Percentiles rank a stretch among this genome's conserved stretches.
These are phyloP conservation scores for Corinectria fuckeliana DNA, from an alignment of 2,329 filamentous ascomycete genomes.

Conservation along the genomic window DNA sequence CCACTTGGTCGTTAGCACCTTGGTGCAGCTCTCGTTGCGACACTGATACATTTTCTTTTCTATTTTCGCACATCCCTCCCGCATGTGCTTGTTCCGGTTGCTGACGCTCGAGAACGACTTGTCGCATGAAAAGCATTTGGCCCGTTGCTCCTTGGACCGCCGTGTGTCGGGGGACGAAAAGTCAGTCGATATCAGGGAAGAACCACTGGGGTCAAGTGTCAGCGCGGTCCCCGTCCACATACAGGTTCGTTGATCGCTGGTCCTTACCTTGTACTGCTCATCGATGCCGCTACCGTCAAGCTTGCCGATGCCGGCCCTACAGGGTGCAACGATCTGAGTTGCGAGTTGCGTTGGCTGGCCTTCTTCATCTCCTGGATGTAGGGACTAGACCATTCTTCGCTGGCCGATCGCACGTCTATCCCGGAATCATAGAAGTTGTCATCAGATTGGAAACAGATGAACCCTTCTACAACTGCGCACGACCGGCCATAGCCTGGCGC, in stretches of 20 bases:
- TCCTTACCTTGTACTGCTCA: constrained; percentile 23
- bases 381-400: constrained; percentile 13
- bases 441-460: constrained; percentile 25
- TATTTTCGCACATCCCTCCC: constrained; percentile 36
- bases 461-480: constrained; percentile 25
- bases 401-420: constrained; percentile 23
- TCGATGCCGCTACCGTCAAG: constrained; percentile 1
- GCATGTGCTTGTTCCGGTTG: constrained; percentile 43
- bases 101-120: constrained; percentile 41
- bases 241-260: background rate
- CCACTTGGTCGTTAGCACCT: constrained; percentile 39
- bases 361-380: constrained; percentile 25
- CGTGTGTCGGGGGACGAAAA: constrained; percentile 16
- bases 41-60: constrained; percentile 35
- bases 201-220: constrained; percentile 1
- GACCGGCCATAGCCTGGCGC: constrained; percentile 22
- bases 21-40: constrained; percentile 34
- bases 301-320: background rate
- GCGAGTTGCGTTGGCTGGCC: constrained; percentile 17
- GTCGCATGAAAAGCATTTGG: constrained; percentile 33
- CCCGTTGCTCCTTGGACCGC: constrained; percentile 9
- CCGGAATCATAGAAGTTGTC: constrained; percentile 29
- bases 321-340: constrained; percentile 1
- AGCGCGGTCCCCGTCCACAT: background rate
- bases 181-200: constrained; percentile 15